Evolutionary conservation across 225 moss, liverwort and hornwort species (phyloP).

Genomic region (Rhytidiadelphus loreus): DNA sequence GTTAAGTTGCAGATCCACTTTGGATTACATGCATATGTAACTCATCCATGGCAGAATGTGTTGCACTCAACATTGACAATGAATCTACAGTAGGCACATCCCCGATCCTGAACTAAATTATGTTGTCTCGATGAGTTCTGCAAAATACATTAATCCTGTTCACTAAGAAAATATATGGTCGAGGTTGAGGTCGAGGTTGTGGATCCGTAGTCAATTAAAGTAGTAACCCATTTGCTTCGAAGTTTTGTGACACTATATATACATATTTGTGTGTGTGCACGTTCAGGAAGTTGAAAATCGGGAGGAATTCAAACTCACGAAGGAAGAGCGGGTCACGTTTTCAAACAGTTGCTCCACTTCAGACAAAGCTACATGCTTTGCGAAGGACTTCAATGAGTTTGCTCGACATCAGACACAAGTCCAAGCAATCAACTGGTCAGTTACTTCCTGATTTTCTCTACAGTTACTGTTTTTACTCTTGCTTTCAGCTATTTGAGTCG

Average conservation of each 20-base stretch:
- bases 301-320: neutral
- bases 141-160: no score
- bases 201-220: neutral
- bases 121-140: neutral
- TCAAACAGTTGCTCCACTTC: neutral
- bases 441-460: no score
- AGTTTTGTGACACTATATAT: neutral
- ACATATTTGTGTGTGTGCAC: no score
- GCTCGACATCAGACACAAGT: neutral
- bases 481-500: no score
- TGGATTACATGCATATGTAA: neutral
- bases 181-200: neutral
- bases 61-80: neutral
- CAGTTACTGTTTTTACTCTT: no score
- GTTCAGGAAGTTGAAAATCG: neutral
- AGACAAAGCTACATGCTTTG: neutral
- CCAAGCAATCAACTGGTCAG: no score
- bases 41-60: neutral
- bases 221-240: neutral
- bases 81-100: neutral
- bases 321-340: neutral
- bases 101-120: neutral
- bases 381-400: neutral
- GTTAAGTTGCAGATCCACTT: no score
- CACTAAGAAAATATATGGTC: neutral